Base-by-base conservation (phyloP, 495 filamentous ascomycete species). In the Aspergillus diversus region DNA sequence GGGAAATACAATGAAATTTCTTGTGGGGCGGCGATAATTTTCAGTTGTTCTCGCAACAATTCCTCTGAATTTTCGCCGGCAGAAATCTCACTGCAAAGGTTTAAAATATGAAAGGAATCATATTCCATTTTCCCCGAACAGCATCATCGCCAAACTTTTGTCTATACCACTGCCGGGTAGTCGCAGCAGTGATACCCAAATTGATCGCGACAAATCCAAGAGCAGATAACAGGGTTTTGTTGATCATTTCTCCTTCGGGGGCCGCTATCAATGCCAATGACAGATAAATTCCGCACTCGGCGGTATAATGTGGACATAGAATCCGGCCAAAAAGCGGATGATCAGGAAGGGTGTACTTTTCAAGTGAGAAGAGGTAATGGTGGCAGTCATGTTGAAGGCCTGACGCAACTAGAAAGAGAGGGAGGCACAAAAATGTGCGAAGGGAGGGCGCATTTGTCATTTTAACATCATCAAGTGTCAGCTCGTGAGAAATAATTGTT, bases 221-320 rank as follows among this genome's bases (percentile, higher is more conserved):
- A 8, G 84, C 91, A 35, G 85, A 80, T 31, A 88, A 64, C 53
- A 98, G 68, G 1, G 94, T 96, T 68, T 79, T 84, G 74, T 98
- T 98, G 33, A 91, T 68, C 60, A 83, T 62, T 54, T 78, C 68
- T 8, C 83, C 84, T 5, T 67, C 61, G 0, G 92, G 93, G 5
- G 93, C 92, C 43, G 88, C 88, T 13, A 90, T 68, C 27, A 96
- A 68, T 2, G 92, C 84, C 63, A 98, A 73, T n/a, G 88, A 85
- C 33, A 93, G 64, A 69, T 98, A 97, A 60, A 97, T 86, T 3
- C 90, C 53, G 68, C 92, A 92, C 72, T 98, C 96, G 51, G 89
- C 89, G 0, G 88, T 89, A 73, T 97, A 99, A 77, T 98, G 95
- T n/a, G 96, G 93, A 63, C 88, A 96, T 9, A 97, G 76, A 16